Evolutionary conservation across 805 yeast genomes (phyloP).

Genomic region (Komagataella pseudopastoris): DNA sequence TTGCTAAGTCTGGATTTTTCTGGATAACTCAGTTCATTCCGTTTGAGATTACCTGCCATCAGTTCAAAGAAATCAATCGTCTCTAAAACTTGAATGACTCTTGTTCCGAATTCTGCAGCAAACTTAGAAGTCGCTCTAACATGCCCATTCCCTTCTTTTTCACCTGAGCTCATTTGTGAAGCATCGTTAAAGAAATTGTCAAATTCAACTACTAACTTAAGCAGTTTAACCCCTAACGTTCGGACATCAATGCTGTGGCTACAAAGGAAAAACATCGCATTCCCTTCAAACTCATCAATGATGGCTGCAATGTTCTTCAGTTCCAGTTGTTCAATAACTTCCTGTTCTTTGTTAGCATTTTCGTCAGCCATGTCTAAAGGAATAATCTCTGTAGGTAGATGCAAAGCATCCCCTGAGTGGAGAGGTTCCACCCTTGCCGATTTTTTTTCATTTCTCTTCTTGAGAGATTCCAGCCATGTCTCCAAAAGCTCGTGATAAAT

Average conservation of each 20-base stretch:
- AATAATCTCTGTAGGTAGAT: neutral
- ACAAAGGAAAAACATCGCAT: conserved; percentile 82
- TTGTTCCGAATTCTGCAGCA: conserved; percentile 67
- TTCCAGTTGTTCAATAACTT: conserved; percentile 45
- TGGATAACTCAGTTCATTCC: conserved; percentile 49
- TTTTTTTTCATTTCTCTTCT: conserved; percentile 12
- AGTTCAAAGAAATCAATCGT: conserved; percentile 53
- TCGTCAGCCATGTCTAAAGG: conserved; percentile 1
- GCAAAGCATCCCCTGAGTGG: neutral
- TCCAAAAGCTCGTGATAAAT: conserved; percentile 69
- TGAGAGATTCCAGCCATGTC: conserved; percentile 68
- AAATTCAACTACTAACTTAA: conserved; percentile 72
- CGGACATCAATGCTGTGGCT: conserved; percentile 74
- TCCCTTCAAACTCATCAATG: conserved; percentile 92
- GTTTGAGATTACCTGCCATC: conserved; percentile 27
- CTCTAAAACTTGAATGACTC: conserved; percentile 68
- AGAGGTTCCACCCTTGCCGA: conserved; percentile 9
- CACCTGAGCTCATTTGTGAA: neutral
- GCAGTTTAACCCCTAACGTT: conserved; percentile 58
- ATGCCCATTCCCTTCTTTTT: conserved; percentile 18
- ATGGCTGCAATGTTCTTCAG: conserved; percentile 71
- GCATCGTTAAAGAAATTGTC: conserved; percentile 50
- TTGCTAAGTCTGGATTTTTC: conserved; percentile 64
- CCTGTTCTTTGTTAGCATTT: conserved; percentile 5
- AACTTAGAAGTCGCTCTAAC: conserved; percentile 52